These are phyloP conservation scores for Funneliformis caledonium DNA, from an alignment of 371 early-diverging fungal genomes.

Conservation along the genomic window DNA sequence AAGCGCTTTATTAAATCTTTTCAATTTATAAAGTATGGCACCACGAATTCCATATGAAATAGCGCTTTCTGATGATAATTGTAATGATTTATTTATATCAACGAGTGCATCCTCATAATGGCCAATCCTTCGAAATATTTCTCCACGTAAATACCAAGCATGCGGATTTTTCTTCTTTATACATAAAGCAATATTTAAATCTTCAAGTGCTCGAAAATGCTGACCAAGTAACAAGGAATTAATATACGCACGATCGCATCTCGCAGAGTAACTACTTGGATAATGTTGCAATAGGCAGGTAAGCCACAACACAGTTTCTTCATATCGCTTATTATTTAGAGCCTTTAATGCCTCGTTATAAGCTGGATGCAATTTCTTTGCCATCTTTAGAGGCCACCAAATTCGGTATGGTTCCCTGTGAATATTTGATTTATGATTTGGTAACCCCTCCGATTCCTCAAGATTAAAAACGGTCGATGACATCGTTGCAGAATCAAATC, in stretches of 20 bases:
- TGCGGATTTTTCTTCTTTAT: background rate
- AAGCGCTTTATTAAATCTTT: slow-evolving; percentile 7
- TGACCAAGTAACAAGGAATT: background rate
- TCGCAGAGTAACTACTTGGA: slow-evolving; percentile 7
- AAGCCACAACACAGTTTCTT: background rate
- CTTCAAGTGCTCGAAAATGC: background rate
- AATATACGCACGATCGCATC: slow-evolving; percentile 25
- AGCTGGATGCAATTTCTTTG: slow-evolving; percentile 24
- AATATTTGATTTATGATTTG: background rate
- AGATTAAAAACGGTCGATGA: background rate
- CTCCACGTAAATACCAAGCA: slow-evolving; percentile 18
- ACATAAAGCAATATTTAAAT: slow-evolving; percentile 24
- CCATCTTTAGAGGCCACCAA: background rate
- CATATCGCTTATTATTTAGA: background rate
- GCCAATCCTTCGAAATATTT: background rate
- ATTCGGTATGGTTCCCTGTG: background rate
- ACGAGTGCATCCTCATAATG: slow-evolving; percentile 15
- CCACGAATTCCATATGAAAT: slow-evolving; percentile 1
- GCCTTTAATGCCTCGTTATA: background rate
- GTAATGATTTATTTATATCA: slow-evolving; percentile 4
- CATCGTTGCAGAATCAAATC: background rate
- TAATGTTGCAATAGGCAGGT: slow-evolving; percentile 25
- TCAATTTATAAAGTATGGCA: background rate
- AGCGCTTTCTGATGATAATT: background rate
- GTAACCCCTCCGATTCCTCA: background rate